phyloP scores from a whole-genome alignment of 2,329 filamentous ascomycete genomes.

The Rhynchosporium agropyri region DNA sequence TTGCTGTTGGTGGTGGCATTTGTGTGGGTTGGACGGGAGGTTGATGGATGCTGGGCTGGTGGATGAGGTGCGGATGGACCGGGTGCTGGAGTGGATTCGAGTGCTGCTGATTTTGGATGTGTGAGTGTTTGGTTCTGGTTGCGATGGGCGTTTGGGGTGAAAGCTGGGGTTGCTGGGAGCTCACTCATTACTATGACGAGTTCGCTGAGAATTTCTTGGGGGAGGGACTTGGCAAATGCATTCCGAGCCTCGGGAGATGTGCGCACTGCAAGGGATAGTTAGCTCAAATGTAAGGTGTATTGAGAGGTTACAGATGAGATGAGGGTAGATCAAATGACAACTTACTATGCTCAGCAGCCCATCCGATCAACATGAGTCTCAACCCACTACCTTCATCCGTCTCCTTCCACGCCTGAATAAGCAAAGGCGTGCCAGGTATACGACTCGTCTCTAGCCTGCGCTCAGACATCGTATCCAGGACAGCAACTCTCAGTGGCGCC shows the following conservation, averaged over 20 bases:
- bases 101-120: constrained; percentile 4
- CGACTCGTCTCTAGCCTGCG: constrained; percentile 54
- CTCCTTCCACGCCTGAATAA: constrained; percentile 64
- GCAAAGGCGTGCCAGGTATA: constrained; percentile 60
- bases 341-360: constrained; percentile 62
- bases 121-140: constrained; percentile 2
- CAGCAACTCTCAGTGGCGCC: constrained; percentile 36
- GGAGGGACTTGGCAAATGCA: constrained; percentile 62
- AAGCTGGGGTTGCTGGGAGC: constrained; percentile 43
- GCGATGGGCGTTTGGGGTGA: constrained; percentile 15
- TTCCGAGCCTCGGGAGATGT: constrained; percentile 52
- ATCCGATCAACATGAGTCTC: constrained; percentile 58
- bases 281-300: constrained; percentile 3
- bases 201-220: constrained; percentile 64
- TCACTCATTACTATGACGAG: constrained; percentile 65
- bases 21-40: too few species aligned
- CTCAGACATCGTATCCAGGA: constrained; percentile 59
- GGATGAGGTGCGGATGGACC: constrained; percentile 22
- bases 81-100: constrained; percentile 42
- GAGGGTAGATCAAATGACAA: neutral
- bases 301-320: neutral
- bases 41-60: neutral
- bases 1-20: too few species aligned
- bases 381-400: constrained; percentile 63
- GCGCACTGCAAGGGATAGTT: constrained; percentile 24